Evolutionary conservation across 192 early-diverging fungal genomes (phyloP).

Genomic region (Mortierella hygrophila): DNA sequence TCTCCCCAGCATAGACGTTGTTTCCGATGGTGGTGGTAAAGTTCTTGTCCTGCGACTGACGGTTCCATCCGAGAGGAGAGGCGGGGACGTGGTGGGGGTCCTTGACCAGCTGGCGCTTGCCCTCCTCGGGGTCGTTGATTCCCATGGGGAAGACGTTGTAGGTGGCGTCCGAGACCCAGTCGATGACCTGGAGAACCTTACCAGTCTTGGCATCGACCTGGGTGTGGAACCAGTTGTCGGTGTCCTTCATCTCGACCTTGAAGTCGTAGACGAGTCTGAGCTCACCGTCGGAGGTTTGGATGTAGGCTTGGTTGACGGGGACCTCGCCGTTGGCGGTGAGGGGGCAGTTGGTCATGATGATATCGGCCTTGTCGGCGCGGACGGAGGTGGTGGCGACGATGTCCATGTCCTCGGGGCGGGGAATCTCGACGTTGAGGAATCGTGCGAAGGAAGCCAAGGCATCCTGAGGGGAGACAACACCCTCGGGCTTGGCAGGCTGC

Average conservation of each 20-base stretch:
- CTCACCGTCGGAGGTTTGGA: conserved; percentile 68
- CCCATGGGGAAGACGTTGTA: conserved; percentile 90
- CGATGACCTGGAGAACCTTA: conserved; percentile 77
- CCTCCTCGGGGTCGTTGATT: conserved; percentile 82
- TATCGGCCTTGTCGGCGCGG: conserved; percentile 47
- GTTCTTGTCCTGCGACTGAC: conserved; percentile 66
- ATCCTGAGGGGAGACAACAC: conserved; percentile 69
- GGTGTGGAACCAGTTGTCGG: conserved; percentile 83
- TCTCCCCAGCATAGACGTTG: conserved; percentile 93
- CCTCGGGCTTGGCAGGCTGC: conserved; percentile 34
- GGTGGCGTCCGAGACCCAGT: conserved; percentile 85
- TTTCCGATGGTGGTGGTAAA: conserved; percentile 87
- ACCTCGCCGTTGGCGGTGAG: conserved; percentile 65
- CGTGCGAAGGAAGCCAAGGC: conserved; percentile 73
- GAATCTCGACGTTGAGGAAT: conserved; percentile 69
- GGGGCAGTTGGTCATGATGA: conserved; percentile 64
- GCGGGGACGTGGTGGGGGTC: conserved; percentile 67
- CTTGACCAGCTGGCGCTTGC: conserved; percentile 65
- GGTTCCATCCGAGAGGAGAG: conserved; percentile 84
- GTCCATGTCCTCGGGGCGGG: conserved; percentile 57
- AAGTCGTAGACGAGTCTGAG: conserved; percentile 88
- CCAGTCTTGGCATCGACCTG: conserved; percentile 74
- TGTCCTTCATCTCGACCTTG: conserved; percentile 77
- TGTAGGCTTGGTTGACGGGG: conserved; percentile 72
- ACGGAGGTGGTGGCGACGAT: conserved; percentile 52